Percentiles rank a stretch among this genome's conserved stretches.
These are phyloP conservation scores for Salix dunnii DNA, from an alignment of 345 rosid species.

Conservation along the genomic window DNA sequence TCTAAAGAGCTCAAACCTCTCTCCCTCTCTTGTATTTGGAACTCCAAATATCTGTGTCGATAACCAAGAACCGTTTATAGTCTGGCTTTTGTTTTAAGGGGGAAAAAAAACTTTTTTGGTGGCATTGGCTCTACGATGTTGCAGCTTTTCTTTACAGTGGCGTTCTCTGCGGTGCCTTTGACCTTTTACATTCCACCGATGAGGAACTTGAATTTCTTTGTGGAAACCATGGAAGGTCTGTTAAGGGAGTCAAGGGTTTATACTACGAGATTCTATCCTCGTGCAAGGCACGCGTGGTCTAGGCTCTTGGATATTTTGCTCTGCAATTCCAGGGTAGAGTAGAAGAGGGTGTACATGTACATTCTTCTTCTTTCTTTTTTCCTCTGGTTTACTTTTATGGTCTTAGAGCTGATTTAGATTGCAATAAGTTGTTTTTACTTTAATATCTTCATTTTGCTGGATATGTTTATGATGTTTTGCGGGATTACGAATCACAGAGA, in stretches of 20 bases:
- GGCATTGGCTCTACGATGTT: constrained; percentile 30
- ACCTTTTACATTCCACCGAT: constrained; percentile 78
- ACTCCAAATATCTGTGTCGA: neutral
- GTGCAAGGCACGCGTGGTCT: constrained; percentile 65
- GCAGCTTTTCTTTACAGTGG: constrained; percentile 75
- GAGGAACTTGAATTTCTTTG: constrained; percentile 72
- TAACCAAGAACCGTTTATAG: neutral
- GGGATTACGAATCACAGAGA: neutral
- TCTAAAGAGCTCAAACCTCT: neutral
- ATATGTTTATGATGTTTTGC: neutral
- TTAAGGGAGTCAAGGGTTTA: constrained; percentile 51
- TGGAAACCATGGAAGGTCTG: constrained; percentile 66
- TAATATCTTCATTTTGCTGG: neutral
- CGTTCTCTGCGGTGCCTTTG: constrained; percentile 90
- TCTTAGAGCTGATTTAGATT: neutral
- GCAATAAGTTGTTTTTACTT: neutral
- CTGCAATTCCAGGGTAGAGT: constrained; percentile 39
- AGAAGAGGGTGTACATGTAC: neutral
- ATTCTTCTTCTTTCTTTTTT: neutral
- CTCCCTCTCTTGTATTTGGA: neutral
- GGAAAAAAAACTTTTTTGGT: neutral
- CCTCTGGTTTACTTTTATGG: neutral
- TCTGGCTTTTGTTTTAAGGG: neutral
- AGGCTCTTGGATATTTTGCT: constrained; percentile 65
- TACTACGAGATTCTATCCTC: constrained; percentile 54